Base-by-base conservation (phyloP, 1,284 basidiomycete species). In the Pascua guehoae region DNA sequence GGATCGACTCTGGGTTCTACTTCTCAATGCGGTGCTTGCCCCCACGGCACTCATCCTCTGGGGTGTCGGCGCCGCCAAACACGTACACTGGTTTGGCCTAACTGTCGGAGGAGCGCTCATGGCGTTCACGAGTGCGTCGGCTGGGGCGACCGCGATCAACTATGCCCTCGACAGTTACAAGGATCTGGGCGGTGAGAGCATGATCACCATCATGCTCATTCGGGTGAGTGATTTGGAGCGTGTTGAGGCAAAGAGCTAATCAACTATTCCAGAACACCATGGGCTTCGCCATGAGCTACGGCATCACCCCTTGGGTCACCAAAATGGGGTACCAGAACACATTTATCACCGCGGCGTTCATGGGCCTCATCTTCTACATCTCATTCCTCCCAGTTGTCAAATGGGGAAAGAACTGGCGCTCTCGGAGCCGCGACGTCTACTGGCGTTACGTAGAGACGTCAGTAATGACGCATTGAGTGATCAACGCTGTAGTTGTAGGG, bases 91-190 rank as follows among this genome's bases (percentile, higher is more conserved):
- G 63, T 41, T 67, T 38, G 67, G 63, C 12, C 59, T 67, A 16
- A 57, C 58, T 5, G 24, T 66, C 12, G 68, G 66, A 17, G 61
- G 60, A n/a, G 46, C 51, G 9, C 45, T 66, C 10, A 49, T 64
- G 12, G 59, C 65, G 8, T 66, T 60, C 50, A 58, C 57, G 2
- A 58, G 51, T 16, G 66, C 61, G 12, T 57, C 53, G 15, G 62
- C 54, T 45, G 66, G 60, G n/a, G 58, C 61, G 12, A 56, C 64
- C 32, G 56, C 68, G 14, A 53, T 67, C 45, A 64, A 57, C 58
- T 70, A 70, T 44, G 63, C 57, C 9, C 41, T 70, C 14, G 68
- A 70, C 62, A 57, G 47, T 5, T 70, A 70, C 58, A 65, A 66
- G 45, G 63, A 62, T 36, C 58, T 67, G 39, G 51, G 55, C 17